Base-by-base conservation (phyloP, 2,329 filamentous ascomycete genomes). In the Alternaria novae-zelandiae region DNA sequence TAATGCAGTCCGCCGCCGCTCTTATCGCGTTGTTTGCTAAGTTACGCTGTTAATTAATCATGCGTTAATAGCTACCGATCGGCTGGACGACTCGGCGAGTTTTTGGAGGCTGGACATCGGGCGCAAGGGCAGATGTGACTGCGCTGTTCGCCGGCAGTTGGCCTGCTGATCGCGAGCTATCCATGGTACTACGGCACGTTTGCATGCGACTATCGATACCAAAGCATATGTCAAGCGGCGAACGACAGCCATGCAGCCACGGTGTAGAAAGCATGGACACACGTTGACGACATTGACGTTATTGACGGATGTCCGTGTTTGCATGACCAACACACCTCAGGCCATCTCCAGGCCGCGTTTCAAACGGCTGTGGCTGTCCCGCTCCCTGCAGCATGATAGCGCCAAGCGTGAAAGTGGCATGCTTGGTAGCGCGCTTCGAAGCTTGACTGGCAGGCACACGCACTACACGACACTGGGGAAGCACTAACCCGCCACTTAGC, bases 361-460 rank as follows among this genome's bases (percentile, higher is more conserved):
- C 28, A 54, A 68, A 67, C 68, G 69, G 71, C 28, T 71, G 68
- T 72, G 68, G 68, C 72, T 70, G 56, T 61, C 30, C 36, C 32
- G n/a, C 55, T 53, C 65, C 61, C 58, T 65, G 62, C 65, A 68
- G 59, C 58, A 70, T 64, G 65, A 69, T 26, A 58, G 58, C 50
- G 70, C 70, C 73, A 76, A 76, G 72, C 21, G 54, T 60, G 66
- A 69, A 68, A 60, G 62, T 64, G 62, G 45, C 68, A 74, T 59
- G 72, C 74, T 76, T 77, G 64, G 66, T 49, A 32, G 54, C 51
- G 61, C 56, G 61, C 56, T 50, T 53, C 28, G 60, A 69, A 62
- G 69, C 73, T 72, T 76, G 66, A 74, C 53, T 70, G 70, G 65
- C 57, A 58, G 62, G 59, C 56, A 54, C 46, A 57, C 63, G 63